phyloP scores from a whole-genome alignment of 352 stramenopile species.

The Pythium dissotocum region DNA sequence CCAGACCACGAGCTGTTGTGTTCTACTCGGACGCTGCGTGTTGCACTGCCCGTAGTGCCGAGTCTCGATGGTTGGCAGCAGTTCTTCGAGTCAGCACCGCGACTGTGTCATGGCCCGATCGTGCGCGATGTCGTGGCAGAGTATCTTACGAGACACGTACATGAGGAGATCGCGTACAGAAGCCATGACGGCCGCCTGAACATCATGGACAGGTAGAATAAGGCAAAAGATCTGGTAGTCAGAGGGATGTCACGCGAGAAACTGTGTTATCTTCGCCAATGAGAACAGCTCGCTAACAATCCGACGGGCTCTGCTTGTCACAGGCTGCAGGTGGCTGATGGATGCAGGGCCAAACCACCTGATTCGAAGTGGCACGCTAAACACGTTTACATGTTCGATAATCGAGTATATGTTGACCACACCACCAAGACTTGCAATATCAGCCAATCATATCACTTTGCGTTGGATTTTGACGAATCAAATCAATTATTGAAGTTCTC shows the following conservation, averaged over 20 bases:
- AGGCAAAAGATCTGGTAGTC: not conserved
- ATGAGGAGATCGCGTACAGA: constrained; percentile 11
- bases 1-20: constrained; percentile 16
- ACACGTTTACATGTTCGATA: not conserved
- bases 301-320: not conserved
- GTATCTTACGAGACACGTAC: constrained; percentile 19
- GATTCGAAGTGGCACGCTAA: not conserved
- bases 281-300: not conserved
- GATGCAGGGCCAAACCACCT: not conserved
- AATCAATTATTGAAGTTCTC: not conserved
- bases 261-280: constrained; percentile 1
- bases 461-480: too few species aligned
- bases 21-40: not conserved
- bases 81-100: constrained; percentile 12
- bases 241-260: not conserved
- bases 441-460: not conserved
- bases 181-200: constrained; percentile 11
- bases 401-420: not conserved
- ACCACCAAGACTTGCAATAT: not conserved
- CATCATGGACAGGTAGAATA: not conserved
- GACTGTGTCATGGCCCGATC: constrained; percentile 3
- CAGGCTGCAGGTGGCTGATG: not conserved
- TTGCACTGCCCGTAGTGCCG: constrained; percentile 19
- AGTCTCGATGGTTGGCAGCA: constrained; percentile 21
- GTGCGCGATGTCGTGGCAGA: constrained; percentile 24